phyloP scores from a whole-genome alignment of 495 filamentous ascomycete species.

The Chaetomium cochliodes region DNA sequence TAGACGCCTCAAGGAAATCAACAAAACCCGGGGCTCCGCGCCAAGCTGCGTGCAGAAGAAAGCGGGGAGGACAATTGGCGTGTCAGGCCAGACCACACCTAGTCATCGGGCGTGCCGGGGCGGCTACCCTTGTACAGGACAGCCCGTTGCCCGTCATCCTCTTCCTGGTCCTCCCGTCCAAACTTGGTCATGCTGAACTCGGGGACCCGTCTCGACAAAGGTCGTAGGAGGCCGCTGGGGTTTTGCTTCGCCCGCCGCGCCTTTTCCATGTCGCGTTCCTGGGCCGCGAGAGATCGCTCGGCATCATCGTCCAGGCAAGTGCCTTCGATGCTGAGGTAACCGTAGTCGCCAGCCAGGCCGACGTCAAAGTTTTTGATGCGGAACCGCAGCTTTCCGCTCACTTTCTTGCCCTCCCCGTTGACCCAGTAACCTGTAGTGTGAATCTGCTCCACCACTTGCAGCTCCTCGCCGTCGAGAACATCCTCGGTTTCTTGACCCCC shows the following conservation, averaged over 20 bases:
- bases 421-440: slow-evolving; percentile 53
- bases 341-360: slow-evolving; percentile 49
- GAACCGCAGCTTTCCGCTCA: slow-evolving; percentile 47
- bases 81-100: slow-evolving; percentile 37
- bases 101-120: slow-evolving; percentile 40
- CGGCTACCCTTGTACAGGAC: slow-evolving; percentile 38
- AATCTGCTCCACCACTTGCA: slow-evolving; percentile 43
- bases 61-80: slow-evolving; percentile 27
- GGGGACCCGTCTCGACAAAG: slow-evolving; percentile 40
- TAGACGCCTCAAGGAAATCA: slow-evolving; percentile 9
- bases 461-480: slow-evolving; percentile 31
- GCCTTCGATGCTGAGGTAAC: slow-evolving; percentile 50
- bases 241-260: slow-evolving; percentile 37
- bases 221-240: slow-evolving; percentile 34
- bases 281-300: slow-evolving; percentile 37
- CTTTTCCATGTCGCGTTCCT: slow-evolving; percentile 41
- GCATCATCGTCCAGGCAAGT: slow-evolving; percentile 47
- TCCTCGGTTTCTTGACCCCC: slow-evolving; percentile 30
- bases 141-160: slow-evolving; percentile 32
- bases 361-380: slow-evolving; percentile 53
- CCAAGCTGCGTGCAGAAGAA: slow-evolving; percentile 15
- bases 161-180: slow-evolving; percentile 42
- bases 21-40: slow-evolving; percentile 20
- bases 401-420: slow-evolving; percentile 37
- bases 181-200: slow-evolving; percentile 54